phyloP scores from a whole-genome alignment of 805 yeast genomes.

The Nakazawaea ernobii region DNA sequence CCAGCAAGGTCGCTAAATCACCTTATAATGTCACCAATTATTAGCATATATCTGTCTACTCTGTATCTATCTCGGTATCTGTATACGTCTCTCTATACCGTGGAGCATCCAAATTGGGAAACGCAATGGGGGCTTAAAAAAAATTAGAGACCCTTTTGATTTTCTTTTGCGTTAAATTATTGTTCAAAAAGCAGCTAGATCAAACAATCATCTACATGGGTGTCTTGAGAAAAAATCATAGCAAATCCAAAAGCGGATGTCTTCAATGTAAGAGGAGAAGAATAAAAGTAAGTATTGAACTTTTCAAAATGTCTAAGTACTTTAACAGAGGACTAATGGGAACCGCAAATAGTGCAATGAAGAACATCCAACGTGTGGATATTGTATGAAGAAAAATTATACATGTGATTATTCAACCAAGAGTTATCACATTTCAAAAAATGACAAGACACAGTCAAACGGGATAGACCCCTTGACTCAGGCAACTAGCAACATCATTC shows the following conservation, averaged over 20 bases:
- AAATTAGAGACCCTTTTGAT: no score
- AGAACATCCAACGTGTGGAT: neutral
- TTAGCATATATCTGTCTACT: no score
- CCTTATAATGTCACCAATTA: no score
- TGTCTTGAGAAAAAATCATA: neutral
- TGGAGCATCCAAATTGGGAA: no score
- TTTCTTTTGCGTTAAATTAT: no score
- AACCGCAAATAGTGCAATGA: neutral
- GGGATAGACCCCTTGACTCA: neutral
- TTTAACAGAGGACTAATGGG: neutral
- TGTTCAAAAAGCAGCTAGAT: no score
- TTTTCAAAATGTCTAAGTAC: no score
- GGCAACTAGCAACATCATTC: neutral
- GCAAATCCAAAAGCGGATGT: neutral
- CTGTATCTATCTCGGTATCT: no score
- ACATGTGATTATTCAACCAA: neutral
- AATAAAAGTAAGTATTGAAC: neutral
- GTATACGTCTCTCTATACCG: no score
- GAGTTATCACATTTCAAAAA: neutral
- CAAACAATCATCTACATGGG: neutral
- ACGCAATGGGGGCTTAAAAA: no score
- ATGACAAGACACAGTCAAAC: neutral
- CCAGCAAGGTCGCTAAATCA: no score
- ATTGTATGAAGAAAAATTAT: neutral
- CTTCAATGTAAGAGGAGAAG: neutral